Evolutionary conservation across 768 basidiomycete species (phyloP).

Genomic region (Suillus occidentalis): DNA sequence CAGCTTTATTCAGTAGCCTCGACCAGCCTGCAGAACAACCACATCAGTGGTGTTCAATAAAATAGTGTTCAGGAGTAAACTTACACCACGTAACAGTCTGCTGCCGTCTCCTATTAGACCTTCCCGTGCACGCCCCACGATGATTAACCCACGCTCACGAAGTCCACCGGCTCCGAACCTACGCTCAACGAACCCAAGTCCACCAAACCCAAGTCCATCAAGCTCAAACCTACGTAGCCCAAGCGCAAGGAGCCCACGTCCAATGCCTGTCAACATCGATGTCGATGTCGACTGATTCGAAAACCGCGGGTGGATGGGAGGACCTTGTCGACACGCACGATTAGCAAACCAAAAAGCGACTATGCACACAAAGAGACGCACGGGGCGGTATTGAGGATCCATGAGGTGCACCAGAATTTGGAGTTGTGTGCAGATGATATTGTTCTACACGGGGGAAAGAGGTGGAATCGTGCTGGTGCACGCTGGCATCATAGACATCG

Average conservation of each 20-base stretch:
- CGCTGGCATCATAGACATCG: neutral
- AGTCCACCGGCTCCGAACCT: too few relatives aligned
- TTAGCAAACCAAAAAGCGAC: neutral
- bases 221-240: too few relatives aligned
- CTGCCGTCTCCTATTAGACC: neutral
- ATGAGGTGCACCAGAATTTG: neutral
- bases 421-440: neutral
- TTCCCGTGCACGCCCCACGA: neutral
- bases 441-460: neutral
- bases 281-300: neutral
- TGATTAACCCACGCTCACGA: neutral
- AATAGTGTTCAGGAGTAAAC: neutral
- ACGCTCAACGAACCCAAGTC: too few relatives aligned
- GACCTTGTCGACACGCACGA: neutral
- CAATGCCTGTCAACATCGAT: neutral
- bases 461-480: neutral
- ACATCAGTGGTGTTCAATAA: neutral
- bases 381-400: neutral
- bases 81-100: neutral
- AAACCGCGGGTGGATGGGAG: too few relatives aligned
- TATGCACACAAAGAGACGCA: neutral
- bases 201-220: too few relatives aligned
- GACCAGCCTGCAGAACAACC: neutral
- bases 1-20: neutral
- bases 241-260: neutral